A percentile compares a stretch with the other conserved stretches of the same genome.
These are phyloP conservation scores for Penicillium sp. DNA, from an alignment of 2,329 filamentous ascomycete species.

Conservation along the genomic window DNA sequence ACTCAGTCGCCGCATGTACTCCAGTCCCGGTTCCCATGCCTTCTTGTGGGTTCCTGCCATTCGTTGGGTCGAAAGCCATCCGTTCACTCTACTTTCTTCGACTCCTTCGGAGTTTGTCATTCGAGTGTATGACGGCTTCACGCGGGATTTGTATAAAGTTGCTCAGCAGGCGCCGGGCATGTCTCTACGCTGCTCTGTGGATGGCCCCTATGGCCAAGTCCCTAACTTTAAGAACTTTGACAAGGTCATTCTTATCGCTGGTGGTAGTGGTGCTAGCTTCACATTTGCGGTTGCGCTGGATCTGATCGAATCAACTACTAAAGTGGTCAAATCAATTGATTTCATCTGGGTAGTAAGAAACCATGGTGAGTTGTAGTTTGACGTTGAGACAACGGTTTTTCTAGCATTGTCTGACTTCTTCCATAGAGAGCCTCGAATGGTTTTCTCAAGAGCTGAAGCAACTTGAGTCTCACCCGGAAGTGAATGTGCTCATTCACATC, in stretches of 20 bases:
- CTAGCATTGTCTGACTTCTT: neutral
- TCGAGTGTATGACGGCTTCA: slow-evolving; percentile 20
- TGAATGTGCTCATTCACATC: slow-evolving; percentile 6
- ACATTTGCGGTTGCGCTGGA: slow-evolving; percentile 16
- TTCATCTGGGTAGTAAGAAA: slow-evolving; percentile 12
- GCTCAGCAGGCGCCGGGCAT: slow-evolving; percentile 10
- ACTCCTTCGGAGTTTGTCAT: slow-evolving; percentile 18
- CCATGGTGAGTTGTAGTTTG: neutral
- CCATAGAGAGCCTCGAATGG: slow-evolving; percentile 5
- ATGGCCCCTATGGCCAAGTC: slow-evolving; percentile 19
- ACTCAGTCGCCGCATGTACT: slow-evolving; percentile 51
- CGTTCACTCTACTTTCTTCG: slow-evolving; percentile 18
- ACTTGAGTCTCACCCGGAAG: slow-evolving; percentile 4
- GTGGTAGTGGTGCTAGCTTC: slow-evolving; percentile 17
- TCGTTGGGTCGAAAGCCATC: slow-evolving; percentile 59
- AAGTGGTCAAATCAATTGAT: slow-evolving; percentile 3
- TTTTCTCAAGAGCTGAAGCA: slow-evolving; percentile 9
- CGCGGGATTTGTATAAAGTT: slow-evolving; percentile 6
- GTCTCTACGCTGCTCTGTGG: slow-evolving; percentile 15
- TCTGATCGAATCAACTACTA: neutral
- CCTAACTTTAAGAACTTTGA: slow-evolving; percentile 18
- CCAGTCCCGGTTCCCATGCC: slow-evolving; percentile 59
- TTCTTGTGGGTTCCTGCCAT: slow-evolving; percentile 65
- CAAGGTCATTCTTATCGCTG: slow-evolving; percentile 12
- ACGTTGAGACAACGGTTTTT: neutral